Evolutionary conservation across 2,329 filamentous ascomycete genomes (phyloP), one percentile per base, ranked within the genome.

Genomic region (Didymella exigua): DNA sequence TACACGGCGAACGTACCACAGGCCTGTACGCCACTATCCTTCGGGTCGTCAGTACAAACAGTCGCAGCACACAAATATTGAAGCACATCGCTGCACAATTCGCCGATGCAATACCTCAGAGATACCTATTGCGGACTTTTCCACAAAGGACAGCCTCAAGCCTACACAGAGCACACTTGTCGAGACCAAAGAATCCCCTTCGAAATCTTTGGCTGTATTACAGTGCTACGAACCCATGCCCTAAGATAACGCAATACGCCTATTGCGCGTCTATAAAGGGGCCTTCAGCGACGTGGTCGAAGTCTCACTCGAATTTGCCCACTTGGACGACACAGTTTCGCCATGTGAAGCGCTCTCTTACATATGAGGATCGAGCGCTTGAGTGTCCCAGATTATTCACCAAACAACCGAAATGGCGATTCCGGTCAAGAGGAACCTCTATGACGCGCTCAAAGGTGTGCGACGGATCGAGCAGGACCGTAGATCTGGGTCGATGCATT

Each of bases 301-400:
- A 8, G 42, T 43, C 33, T 56, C 14, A 8, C 62, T 65, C 14
- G 33, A 57, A 3, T 27, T 42, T n/a, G 48, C 42, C n/a, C 30
- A 41, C 1, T 29, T 63, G 4, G 47, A 59, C 34, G 13, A 42
- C 13, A n/a, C 27, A 14, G 40, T 41, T 21, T 54, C 53, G 2
- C 16, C 21, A 2, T 64, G 60, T 34, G 47, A 57, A 44, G 61
- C 61, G 2, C 51, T 63, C 4, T 63, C 61, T 1, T 63, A 61
- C 30, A 56, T 60, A n/a, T 63, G 61, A 59, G 57, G 57, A 19
- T 31, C 48, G 27, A 19, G 44, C 27, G 5, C 29, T 33, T 4
- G 2, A 19, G 33, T 36, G 13, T 52, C 49, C 3, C 6, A 31
- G 1, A 44, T 45, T 21, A 24, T 52, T 19, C 10, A 40, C 21